These are phyloP conservation scores for Pseudogymnoascus pannorum DNA, from an alignment of 2,329 filamentous ascomycete species.

Conservation along the genomic window DNA sequence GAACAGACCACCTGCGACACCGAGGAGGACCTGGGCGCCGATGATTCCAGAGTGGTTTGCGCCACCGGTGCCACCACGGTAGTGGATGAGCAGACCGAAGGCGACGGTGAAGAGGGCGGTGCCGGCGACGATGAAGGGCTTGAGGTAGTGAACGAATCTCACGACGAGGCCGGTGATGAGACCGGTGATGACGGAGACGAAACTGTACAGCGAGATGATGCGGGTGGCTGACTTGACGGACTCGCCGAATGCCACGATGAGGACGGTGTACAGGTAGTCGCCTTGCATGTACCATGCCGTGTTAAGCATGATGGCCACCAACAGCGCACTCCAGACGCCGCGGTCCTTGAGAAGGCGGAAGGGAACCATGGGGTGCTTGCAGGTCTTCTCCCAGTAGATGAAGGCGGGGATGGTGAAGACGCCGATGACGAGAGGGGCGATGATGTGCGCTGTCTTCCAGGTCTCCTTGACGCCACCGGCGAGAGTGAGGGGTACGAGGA, in stretches of 20 bases:
- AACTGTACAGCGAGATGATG: constrained; percentile 52
- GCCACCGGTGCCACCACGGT: constrained; percentile 43
- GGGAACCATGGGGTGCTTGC: constrained; percentile 48
- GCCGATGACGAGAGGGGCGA: constrained; percentile 45
- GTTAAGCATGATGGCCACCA: constrained; percentile 49
- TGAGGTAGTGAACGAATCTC: constrained; percentile 50
- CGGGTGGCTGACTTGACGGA: constrained; percentile 49
- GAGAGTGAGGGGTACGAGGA: constrained; percentile 46
- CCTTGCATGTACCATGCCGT: constrained; percentile 57
- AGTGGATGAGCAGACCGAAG: constrained; percentile 57
- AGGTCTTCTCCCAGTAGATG: constrained; percentile 46
- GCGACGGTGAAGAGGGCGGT: constrained; percentile 56
- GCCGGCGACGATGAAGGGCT: constrained; percentile 55
- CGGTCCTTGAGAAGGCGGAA: constrained; percentile 56
- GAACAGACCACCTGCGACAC: constrained; percentile 58
- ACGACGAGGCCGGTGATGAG: constrained; percentile 50
- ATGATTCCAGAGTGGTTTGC: constrained; percentile 49
- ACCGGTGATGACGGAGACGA: constrained; percentile 50
- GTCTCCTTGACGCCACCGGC: constrained; percentile 41
- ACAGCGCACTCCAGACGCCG: constrained; percentile 55
- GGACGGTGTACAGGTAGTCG: constrained; percentile 56
- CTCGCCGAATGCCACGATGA: constrained; percentile 55
- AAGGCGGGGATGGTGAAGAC: constrained; percentile 42
- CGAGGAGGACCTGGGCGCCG: constrained; percentile 54
- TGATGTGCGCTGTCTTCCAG: constrained; percentile 44